These are phyloP conservation scores for Scedosporium boydii DNA, from an alignment of 2,329 filamentous ascomycete genomes.

Conservation along the genomic window DNA sequence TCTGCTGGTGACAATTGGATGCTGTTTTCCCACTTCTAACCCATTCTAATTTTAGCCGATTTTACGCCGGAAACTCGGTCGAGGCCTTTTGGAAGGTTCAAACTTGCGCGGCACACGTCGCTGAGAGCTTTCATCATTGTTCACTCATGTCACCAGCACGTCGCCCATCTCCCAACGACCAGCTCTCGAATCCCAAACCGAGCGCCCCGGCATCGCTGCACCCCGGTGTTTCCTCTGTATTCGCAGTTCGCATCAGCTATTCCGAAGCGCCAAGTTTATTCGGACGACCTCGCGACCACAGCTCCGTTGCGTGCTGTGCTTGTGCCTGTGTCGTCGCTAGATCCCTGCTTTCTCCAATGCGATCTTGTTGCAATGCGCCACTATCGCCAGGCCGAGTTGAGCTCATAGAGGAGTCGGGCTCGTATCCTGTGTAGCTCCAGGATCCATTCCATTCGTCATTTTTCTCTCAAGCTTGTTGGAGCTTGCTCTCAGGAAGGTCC, in stretches of 20 bases:
- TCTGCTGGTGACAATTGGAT: too few relatives aligned
- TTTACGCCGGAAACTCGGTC: not conserved
- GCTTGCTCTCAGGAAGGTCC: not conserved
- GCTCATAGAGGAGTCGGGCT: conserved; percentile 4
- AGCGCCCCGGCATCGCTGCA: not conserved
- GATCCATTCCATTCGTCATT: not conserved
- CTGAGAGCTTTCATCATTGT: not conserved
- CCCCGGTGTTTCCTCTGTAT: not conserved
- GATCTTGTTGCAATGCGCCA: conserved; percentile 6
- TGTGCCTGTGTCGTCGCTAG: conserved; percentile 2
- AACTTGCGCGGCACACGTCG: not conserved
- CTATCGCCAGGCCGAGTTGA: conserved; percentile 2
- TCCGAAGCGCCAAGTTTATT: not conserved
- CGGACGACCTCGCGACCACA: conserved; percentile 2
- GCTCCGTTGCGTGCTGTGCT: conserved; percentile 5
- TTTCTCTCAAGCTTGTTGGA: not conserved
- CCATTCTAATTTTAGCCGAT: not conserved
- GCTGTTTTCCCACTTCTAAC: too few relatives aligned
- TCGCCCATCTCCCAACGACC: not conserved
- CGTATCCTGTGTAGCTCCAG: conserved; percentile 1
- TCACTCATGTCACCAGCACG: not conserved
- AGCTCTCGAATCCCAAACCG: not conserved
- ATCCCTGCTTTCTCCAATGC: conserved; percentile 5
- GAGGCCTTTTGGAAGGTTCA: not conserved
- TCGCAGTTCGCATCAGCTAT: not conserved